These are phyloP conservation scores for Luzula sylvatica DNA, from an alignment of 176 grass and related monocot genomes.

Conservation along the genomic window DNA sequence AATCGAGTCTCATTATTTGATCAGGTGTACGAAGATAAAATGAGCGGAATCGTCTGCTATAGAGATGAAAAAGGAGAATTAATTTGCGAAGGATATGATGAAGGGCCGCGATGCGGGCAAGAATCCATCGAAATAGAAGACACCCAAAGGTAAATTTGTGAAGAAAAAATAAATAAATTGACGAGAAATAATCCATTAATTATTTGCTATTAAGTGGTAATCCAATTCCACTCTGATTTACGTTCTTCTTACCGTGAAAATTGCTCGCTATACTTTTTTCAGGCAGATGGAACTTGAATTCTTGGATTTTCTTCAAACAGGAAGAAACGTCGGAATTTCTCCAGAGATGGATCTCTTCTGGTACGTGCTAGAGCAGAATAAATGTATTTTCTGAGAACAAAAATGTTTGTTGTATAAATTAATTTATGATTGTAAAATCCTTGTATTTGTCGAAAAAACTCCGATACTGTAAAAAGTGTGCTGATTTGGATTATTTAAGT, in stretches of 20 bases:
- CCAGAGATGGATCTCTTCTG: constrained; percentile 37
- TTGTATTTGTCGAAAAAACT: too few relatives aligned
- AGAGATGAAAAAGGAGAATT: constrained; percentile 63
- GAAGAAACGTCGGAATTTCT: constrained; percentile 30
- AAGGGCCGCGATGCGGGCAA: constrained; percentile 40
- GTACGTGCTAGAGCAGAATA: constrained; percentile 24
- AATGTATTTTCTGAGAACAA: constrained; percentile 2
- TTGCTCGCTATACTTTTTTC: too few relatives aligned
- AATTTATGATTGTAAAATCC: too few relatives aligned
- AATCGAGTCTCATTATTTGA: background rate
- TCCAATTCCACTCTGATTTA: too few relatives aligned
- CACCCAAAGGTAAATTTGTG: background rate
- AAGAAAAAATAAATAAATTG: background rate
- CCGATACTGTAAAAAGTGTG: too few relatives aligned
- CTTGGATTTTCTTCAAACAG: constrained; percentile 28
- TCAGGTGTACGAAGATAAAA: constrained; percentile 72
- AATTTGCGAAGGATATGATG: constrained; percentile 83
- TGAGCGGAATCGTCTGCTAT: constrained; percentile 73
- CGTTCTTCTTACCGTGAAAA: too few relatives aligned
- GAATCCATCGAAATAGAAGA: constrained; percentile 11
- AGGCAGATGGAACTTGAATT: constrained; percentile 8
- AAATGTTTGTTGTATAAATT: background rate
- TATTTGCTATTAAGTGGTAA: too few relatives aligned
- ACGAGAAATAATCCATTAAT: too few relatives aligned
- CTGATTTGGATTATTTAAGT: too few relatives aligned